These are phyloP conservation scores for Xylariaceae sp. DNA, from an alignment of 2,329 filamentous ascomycete genomes.

Conservation along the genomic window DNA sequence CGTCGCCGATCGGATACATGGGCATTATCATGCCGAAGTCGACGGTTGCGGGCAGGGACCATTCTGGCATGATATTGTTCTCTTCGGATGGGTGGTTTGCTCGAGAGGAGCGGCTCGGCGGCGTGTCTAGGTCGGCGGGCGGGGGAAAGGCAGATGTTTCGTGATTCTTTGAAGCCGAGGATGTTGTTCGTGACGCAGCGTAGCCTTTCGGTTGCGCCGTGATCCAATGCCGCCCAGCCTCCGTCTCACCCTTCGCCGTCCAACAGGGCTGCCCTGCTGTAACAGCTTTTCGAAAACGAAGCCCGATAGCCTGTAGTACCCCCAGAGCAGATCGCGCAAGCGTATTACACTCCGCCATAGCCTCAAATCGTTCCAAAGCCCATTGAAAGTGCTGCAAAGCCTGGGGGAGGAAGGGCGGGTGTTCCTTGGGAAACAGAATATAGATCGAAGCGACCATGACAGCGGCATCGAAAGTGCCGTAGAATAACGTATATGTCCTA, in stretches of 20 bases:
- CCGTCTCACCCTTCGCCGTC: slow-evolving; percentile 16
- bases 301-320: slow-evolving; percentile 50
- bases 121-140: slow-evolving; percentile 19
- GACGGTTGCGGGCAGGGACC: slow-evolving; percentile 41
- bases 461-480: slow-evolving; percentile 59
- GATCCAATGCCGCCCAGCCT: slow-evolving; percentile 18
- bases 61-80: slow-evolving; percentile 28
- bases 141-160: slow-evolving; percentile 6
- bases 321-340: slow-evolving; percentile 50
- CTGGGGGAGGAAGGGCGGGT: slow-evolving; percentile 41
- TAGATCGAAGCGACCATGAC: slow-evolving; percentile 56
- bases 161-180: slow-evolving; percentile 7
- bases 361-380: slow-evolving; percentile 53
- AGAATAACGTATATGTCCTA: slow-evolving; percentile 52
- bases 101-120: slow-evolving; percentile 17
- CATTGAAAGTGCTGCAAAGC: slow-evolving; percentile 53
- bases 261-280: slow-evolving; percentile 29
- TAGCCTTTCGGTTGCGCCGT: slow-evolving; percentile 12
- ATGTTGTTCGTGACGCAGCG: not conserved
- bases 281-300: slow-evolving; percentile 48
- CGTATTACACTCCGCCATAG: slow-evolving; percentile 48
- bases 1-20: slow-evolving; percentile 52
- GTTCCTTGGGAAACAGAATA: slow-evolving; percentile 54
- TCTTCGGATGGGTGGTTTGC: slow-evolving; percentile 8
- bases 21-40: slow-evolving; percentile 48